These are phyloP conservation scores for Candida tunisiensis DNA, from an alignment of 1,139 yeast species.

Conservation along the genomic window DNA sequence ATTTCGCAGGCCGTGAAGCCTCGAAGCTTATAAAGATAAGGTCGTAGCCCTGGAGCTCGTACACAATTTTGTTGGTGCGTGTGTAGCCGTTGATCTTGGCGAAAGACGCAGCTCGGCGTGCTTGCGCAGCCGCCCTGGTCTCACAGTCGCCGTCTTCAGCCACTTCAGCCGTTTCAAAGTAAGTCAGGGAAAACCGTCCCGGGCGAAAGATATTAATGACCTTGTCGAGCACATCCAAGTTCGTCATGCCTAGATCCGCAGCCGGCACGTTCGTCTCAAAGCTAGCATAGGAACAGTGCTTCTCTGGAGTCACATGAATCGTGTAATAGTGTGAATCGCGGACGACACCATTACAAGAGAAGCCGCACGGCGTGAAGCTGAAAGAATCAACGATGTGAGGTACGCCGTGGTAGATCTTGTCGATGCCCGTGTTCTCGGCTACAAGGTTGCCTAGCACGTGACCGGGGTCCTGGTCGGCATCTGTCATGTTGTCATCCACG, in stretches of 20 bases:
- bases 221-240: conserved; percentile 32
- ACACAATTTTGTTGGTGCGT: conserved; percentile 50
- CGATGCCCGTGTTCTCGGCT: conserved; percentile 43
- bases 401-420: conserved; percentile 31
- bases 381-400: conserved; percentile 50
- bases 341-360: conserved; percentile 69
- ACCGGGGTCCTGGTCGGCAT: conserved; percentile 52
- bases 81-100: conserved; percentile 30
- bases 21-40: conserved; percentile 22
- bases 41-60: conserved; percentile 48
- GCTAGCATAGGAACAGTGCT: conserved; percentile 90
- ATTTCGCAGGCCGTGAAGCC: conserved; percentile 6
- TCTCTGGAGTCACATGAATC: conserved; percentile 86
- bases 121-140: conserved; percentile 1
- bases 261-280: conserved; percentile 76
- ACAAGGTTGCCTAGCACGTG: conserved; percentile 59
- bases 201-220: conserved; percentile 60
- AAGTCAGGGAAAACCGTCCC: conserved; percentile 57
- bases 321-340: conserved; percentile 58
- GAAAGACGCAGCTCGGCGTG: conserved; percentile 12
- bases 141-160: conserved; percentile 6
- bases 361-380: conserved; percentile 93
- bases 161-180: conserved; percentile 23
- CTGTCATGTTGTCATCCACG: conserved; percentile 11
- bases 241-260: conserved; percentile 24